Base-by-base conservation (phyloP, 2,329 filamentous ascomycete species). In the Cladosporium sp. region DNA sequence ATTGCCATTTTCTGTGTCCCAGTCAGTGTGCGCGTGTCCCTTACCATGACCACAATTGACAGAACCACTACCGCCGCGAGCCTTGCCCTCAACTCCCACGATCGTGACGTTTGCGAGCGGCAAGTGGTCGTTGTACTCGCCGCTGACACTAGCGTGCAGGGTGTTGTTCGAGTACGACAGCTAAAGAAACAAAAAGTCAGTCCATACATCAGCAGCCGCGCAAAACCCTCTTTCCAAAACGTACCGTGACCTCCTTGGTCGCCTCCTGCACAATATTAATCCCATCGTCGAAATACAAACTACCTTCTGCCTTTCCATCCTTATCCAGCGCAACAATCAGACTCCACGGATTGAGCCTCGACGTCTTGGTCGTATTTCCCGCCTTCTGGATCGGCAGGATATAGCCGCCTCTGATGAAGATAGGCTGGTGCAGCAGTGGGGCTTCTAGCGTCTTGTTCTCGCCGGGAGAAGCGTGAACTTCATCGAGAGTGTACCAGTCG, bases 101-200 rank as follows among this genome's bases (percentile, higher is more conserved):
- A 75, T 71, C 4, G 72, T 73, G 60, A 75, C 65, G 35, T 74
- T 75, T 3, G 72, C 70, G 6, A 76, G 69, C 37, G 72, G 68
- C 37, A 68, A 66, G 14, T 55, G 31, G 23, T 69, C 68, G 18
- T 67, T 40, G 65, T 70, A 74, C 10, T 55, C 61, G 12, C 73
- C 74, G 14, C 65, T 66, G 28, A 70, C 64, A 52, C 64, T 67
- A 5, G 72, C 67, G 35, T 63, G 67, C 12, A 74, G 66, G 23
- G 62, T 67, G 52, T 67, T 66, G 64, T 71, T 66, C 26, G 66
- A 55, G 63, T 70, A 73, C 7, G 62, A 46, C 66, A 73, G 69
- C 65, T 73, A 62, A 12, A 26, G 14, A 33, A 8, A n/a, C 8
- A 1, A 5, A n/a, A 7, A 2, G 4, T 33, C 18, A 55, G 52